Evolutionary conservation across 1,284 basidiomycete species (phyloP), one percentile per base, ranked within the genome.

Genomic region (Leccinum subrobustum): DNA sequence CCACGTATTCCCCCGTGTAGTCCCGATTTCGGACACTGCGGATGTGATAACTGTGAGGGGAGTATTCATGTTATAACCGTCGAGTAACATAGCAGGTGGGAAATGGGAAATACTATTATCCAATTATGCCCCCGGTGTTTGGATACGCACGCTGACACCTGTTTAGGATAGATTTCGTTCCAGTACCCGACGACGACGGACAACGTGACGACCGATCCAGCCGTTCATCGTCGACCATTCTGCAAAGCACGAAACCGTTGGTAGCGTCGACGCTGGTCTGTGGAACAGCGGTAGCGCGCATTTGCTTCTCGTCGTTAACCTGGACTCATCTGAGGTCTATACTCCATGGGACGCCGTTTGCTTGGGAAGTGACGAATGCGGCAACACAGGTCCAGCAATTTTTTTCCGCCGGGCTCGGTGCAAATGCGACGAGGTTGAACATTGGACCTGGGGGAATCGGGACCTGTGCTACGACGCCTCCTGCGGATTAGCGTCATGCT

Each of bases 21-120:
- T 0, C 62, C 67, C 11, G 64, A 73, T 56, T 73, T 74, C 44
- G 73, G 73, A 3, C 71, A 71, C 52, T 73, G 73, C 18, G 68
- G 71, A 0, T 74, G 73, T 50, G 73, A 74, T 51, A 65, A 66
- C 52, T 75, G 74, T 39, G 7, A 64, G 5, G 74, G 70, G 4
- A 18, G 4, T 27, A 12, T 75, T 2, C 47, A 55, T 16, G 27
- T 27, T 27, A 27, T 27, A 27, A 27, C 0, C 27, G 27, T 27
- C 27, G 27, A 27, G 27, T 27, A 27, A 27, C 27, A 29, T 29
- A 29, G 7, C 27, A 29, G 27, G 27, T 29, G 27, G 0, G 27
- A 29, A 29, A 29, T 29, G 7, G 27, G 0, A 29, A 29, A 29
- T 29, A 29, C 27, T 29, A 29, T 29, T 29, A 29, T 8, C 27